Percentiles rank a stretch among this genome's conserved stretches.
phyloP scores from a whole-genome alignment of 345 rosid species.

The Gossypium stocksii region DNA sequence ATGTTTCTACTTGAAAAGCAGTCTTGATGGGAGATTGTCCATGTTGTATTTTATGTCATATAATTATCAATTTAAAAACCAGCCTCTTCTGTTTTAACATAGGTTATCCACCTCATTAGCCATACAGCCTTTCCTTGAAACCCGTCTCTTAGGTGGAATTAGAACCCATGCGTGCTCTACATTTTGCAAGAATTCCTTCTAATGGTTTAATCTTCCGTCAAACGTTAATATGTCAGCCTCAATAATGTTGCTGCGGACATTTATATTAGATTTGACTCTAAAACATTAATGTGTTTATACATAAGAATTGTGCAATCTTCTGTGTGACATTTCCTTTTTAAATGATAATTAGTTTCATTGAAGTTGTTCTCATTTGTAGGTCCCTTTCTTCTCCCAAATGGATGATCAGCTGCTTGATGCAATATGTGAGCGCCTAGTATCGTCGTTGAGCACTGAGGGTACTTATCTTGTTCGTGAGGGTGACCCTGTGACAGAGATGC shows the following conservation, averaged over 20 bases:
- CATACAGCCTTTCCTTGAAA: neutral
- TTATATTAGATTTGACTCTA: neutral
- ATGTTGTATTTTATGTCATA: neutral
- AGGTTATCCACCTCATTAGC: neutral
- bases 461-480: constrained; percentile 91
- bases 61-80: neutral
- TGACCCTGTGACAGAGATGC: constrained; percentile 88
- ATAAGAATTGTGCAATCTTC: neutral
- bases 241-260: neutral
- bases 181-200: constrained; percentile 5
- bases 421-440: constrained; percentile 82
- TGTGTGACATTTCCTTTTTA: neutral
- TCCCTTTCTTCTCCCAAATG: constrained; percentile 93
- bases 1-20: neutral
- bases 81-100: neutral
- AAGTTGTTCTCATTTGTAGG: constrained; percentile 45
- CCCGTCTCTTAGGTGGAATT: neutral
- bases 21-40: neutral
- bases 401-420: constrained; percentile 95
- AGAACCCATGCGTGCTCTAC: neutral
- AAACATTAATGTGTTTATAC: neutral
- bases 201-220: neutral
- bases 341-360: neutral
- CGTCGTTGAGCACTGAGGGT: constrained; percentile 73
- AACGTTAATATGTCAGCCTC: neutral